Evolutionary conservation across 176 grass and related monocot genomes (phyloP), one percentile per base, ranked within the genome.

Genomic region (Panicum miliaceum): DNA sequence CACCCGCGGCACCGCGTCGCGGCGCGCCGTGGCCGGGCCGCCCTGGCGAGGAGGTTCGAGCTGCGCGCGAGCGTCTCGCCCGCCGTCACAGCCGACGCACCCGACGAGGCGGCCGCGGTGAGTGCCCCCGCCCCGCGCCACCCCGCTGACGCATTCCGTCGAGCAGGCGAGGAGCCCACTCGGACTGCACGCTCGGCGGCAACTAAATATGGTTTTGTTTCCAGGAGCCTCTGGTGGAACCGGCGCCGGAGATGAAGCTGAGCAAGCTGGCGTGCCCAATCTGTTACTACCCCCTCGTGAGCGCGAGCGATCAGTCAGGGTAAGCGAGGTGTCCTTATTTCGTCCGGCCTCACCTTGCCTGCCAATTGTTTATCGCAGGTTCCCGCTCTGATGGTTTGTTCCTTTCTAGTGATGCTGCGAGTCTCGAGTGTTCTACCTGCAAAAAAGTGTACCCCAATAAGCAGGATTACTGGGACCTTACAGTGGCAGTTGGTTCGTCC

Each of bases 401-500:
- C 13, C 4, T 73, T 81, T 62, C 22, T 22, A 67, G 4, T 64
- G 85, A 23, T 54, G 34, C 56, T 26, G 51, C 72, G 46, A 71
- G 73, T 68, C 77, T 94, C 67, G 56, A 86, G 53, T 94, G 94
- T 66, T 61, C 84, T 46, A 86, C 62, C 41, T 97, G 91, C 87
- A 94, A 93, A 75, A 97, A 97, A 77, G 7, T n/a, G 3, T 97
- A 91, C 76, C 59, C 26, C 46, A 93, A 61, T 47, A 91, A 90
- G 63, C 89, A 75, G 40, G 88, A 79, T 80, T 97, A 86, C 84
- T 86, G 90, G 88, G 91, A 97, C 69, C 87, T 97, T 45, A 94
- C 94, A 19, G 82, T 94, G 3, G 38, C 89, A 40, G 81, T 81
- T 84, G 87, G 87, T 18, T 92, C 83, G 22, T 64, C 80, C 1